Base-by-base conservation (phyloP, 768 basidiomycete genomes). In the Strobilomyces echinocephalus region DNA sequence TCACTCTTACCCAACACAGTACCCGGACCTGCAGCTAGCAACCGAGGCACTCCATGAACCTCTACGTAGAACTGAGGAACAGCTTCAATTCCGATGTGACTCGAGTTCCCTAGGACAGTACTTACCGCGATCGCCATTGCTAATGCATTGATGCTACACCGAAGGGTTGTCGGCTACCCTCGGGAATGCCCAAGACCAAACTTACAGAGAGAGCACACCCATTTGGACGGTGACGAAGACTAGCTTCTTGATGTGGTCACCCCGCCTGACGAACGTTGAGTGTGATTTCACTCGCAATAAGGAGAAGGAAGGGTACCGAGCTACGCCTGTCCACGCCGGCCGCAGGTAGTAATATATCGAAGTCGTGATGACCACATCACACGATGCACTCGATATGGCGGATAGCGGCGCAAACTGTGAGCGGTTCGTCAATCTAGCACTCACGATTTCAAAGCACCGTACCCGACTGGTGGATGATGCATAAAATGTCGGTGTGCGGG, bases 321-420 rank as follows among this genome's bases (percentile, higher is more conserved):
- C 5, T 12, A 10, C 35, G 11, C 35, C 35, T 2, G 35, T 35
- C 35, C 35, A 14, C 12, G 4, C 36, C 16, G 36, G 36, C 36
- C 36, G 36, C 36, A 38, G 36, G 36, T 38, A 38, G 16, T 38
- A 38, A 38, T 38, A 38, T 18, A 38, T n/a, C 8, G 36, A 38
- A 11, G 4, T 5, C 2, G 61, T 68, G 48, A 68, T 63, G 49
- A 52, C 6, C 10, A 38, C 47, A 51, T 65, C 63, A 26, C 65
- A 67, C 20, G 54, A 1, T 16, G 65, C 56, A 20, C 61, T 57
- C 8, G 59, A 39, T 16, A 66, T 2, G 11, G 55, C 50, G 6
- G 49, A 40, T 18, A 57, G 8, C 18, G 56, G 41, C 31, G 31
- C 5, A 38, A 26, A 53, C 65, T 66, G 35, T 9, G 10, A 7